Evolutionary conservation across 768 basidiomycete genomes (phyloP).

Genomic region (Roridomyces roridus): DNA sequence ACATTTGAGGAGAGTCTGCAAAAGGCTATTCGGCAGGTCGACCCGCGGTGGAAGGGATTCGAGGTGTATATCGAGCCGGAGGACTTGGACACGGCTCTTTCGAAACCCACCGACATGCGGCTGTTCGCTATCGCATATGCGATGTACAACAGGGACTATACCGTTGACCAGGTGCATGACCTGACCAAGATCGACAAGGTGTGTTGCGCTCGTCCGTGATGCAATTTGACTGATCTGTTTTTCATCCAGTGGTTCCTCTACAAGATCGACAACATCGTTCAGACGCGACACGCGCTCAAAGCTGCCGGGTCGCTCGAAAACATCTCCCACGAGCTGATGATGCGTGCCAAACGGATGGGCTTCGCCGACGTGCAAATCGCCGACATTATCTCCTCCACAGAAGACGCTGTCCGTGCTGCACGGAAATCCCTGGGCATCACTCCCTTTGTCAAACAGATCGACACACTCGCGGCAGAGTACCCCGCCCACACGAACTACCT

Average conservation of each 20-base stretch:
- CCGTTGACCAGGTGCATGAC: conserved; percentile 89
- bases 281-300: conserved; percentile 79
- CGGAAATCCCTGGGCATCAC: conserved; percentile 89
- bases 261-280: conserved; percentile 99
- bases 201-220: conserved; percentile 11
- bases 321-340: conserved; percentile 79
- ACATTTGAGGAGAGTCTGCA: conserved; percentile 99
- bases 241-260: conserved; percentile 88
- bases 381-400: conserved; percentile 73
- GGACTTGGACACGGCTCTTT: conserved; percentile 81
- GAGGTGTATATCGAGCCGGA: conserved; percentile 92
- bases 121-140: conserved; percentile 97
- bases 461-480: conserved; percentile 98
- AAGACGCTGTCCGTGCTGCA: conserved; percentile 80
- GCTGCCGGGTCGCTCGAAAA: conserved; percentile 71
- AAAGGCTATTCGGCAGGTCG: conserved; percentile 97
- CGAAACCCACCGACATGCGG: conserved; percentile 91
- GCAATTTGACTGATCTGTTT: neutral
- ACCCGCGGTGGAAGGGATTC: conserved; percentile 96
- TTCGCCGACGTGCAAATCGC: conserved; percentile 95
- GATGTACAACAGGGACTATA: conserved; percentile 92
- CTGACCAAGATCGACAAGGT: conserved; percentile 99
- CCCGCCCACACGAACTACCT: conserved; percentile 99
- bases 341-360: conserved; percentile 90
- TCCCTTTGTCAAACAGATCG: conserved; percentile 99